Evolutionary conservation across 1,139 yeast species (phyloP), one percentile per base, ranked within the genome.

Genomic region (Tardiomyces blankii): DNA sequence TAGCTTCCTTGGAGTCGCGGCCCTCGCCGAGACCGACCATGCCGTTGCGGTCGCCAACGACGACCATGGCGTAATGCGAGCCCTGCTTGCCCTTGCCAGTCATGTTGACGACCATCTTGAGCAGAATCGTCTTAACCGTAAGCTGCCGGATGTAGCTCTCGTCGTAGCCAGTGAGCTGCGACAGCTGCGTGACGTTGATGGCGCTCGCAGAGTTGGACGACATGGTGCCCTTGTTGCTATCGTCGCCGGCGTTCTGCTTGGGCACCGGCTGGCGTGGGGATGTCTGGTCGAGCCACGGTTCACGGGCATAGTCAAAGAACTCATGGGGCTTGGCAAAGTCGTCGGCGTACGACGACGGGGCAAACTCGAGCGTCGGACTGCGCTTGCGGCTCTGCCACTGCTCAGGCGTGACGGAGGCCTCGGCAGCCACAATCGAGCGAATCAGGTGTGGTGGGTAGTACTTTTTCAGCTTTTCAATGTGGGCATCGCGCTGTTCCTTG

Each of bases 1-100:
- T 70, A 67, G 83, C 78, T 50, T 85, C 88, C 51, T 78, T 82
- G 56, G 88, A 73, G 48, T 91, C 89, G 61, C 86, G 86, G 49
- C 98, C 99, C 65, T 88, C 95, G 46, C 98, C 99, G 44, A 89
- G 71, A 41, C 98, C 98, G 25, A 55, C 52, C 81, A 88, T 85
- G 52, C 99, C 99, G 54, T 84, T 82, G 49, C 80, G 76, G 65
- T 93, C 95, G 42, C 99, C 99, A 8, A 84, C 96, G 39, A 89
- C 86, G 9, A 89, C 93, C 58, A 91, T 67, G 1, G 89, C 84
- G 63, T 86, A 91, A 64, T 80, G 83, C 42, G 88, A 80, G 43
- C 83, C 80, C 54, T 87, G 86, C 63, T 89, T 91, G 62, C 98
- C 98, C 71, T 88, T 86, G 43, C 89, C 79, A 1, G 97, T 91